Evolutionary conservation across 148 eudicot species (phyloP), one percentile per base, ranked within the genome.

Genomic region (Diospyros kaki): DNA sequence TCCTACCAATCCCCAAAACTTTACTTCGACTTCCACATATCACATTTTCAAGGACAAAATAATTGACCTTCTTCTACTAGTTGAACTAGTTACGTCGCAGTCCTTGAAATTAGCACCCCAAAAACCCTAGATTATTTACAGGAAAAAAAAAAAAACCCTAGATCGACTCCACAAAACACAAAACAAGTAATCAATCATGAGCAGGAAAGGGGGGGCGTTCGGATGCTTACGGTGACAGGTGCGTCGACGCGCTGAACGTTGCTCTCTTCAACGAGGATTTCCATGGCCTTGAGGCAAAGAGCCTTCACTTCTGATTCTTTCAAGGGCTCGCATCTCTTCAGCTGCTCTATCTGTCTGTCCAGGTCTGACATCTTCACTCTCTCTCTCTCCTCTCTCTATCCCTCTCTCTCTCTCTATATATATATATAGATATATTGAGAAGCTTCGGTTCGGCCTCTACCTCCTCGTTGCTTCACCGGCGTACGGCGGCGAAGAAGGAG

Each of bases 181-280:
- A 8, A 48, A 4, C 1, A 48, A 48, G 52, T 4, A 48, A 48
- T 48, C 52, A 48, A 48, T 48, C 6, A 4, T 48, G 8, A 48
- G 44, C 5, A 13, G 1, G 46, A 40, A 13, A 38, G 15, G 40
- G 28, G 50, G 5, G 52, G 48, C 10, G 18, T 6, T 65, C 9
- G 3, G 67, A 86, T 28, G 28, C 93, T 67, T 69, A 92, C 97
- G 73, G 98, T 94, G 63, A 94, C 97, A 9, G 98, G 97, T 14
- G 98, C 90, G 80, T 94, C 93, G 72, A 94, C 98, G 56, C 93
- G 82, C 79, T 90, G 97, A 76, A 92, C 96, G 79, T 92, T 94
- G 78, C 96, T 86, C 82, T 94, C 98, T 79, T 94, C 96, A 43
- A 87, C 91, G 61, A 94, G 84, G 67, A 94, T 90, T 75, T 94